These are phyloP conservation scores for Dioscorea zingiberensis DNA, from an alignment of 106 monocot genomes.

Conservation along the genomic window DNA sequence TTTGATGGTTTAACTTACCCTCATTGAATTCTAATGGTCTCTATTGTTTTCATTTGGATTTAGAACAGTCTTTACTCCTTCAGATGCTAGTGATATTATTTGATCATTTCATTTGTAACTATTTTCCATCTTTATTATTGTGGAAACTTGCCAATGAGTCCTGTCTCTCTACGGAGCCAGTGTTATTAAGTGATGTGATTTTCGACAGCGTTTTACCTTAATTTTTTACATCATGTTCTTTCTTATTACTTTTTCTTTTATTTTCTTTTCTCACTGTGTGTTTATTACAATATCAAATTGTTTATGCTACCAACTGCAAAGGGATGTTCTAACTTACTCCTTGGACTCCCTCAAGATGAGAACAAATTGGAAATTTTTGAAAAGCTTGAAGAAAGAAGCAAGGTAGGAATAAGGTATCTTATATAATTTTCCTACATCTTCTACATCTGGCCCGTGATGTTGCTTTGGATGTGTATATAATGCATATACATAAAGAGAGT, in stretches of 20 bases:
- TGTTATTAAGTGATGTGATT: background rate
- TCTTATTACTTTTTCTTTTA: too few species aligned
- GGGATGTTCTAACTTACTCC: too few species aligned
- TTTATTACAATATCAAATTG: background rate
- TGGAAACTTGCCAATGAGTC: background rate
- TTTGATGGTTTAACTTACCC: too few species aligned
- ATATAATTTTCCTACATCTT: too few species aligned
- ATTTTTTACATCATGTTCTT: background rate
- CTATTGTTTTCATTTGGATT: too few species aligned
- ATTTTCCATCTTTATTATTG: background rate
- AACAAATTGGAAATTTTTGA: conserved; percentile 28
- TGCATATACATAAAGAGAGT: background rate
- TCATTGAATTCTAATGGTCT: too few species aligned
- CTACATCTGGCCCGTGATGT: background rate
- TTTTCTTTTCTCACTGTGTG: too few species aligned
- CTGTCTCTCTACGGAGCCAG: background rate
- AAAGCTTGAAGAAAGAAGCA: conserved; percentile 51
- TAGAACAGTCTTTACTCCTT: background rate
- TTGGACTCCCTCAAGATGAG: too few species aligned
- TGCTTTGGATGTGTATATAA: background rate
- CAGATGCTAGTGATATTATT: too few species aligned
- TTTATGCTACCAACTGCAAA: too few species aligned
- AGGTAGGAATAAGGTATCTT: conserved; percentile 35
- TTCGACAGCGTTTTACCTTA: background rate
- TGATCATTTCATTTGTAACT: background rate